Base-by-base conservation (phyloP, 148 eudicot species). In the Nepenthes gracilis region DNA sequence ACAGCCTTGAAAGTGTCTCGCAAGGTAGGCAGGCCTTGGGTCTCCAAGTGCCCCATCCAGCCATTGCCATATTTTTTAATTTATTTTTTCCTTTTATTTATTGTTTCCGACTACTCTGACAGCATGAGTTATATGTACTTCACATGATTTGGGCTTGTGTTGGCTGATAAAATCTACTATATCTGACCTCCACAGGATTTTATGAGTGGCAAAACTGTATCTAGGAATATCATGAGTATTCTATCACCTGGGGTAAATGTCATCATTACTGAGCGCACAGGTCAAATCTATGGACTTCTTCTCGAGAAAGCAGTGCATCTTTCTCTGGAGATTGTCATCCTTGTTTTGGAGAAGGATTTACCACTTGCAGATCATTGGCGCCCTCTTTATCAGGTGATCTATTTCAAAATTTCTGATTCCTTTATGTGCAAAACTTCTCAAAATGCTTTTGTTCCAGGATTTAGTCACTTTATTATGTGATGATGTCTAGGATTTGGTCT, bases 171-270 rank as follows among this genome's bases (percentile, higher is more conserved):
- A 49, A 49, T 49, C 3, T 2, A 5, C 6, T 49, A 12, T 10
- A 49, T 2, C 11, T 49, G 6, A 49, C 43, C 33, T 23, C 37
- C 32, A 73, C 89, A 94, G 99, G 99, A 94, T 71, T 89, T 94
- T 65, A 94, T 94, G 99, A 94, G 96, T 66, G 99, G 99, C 47
- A 94, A 83, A 80, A 78, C 87, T 52, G 79, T 83, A 47, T 94
- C 84, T 48, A 84, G 97, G 65, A 94, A 94, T 72, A 76, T 94
- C 53, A 82, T 94, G 92, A 71, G 84, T 65, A 94, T 89, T 74
- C 87, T 89, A 58, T 75, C 80, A 58, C 90, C 86, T 12, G 99
- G 99, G 38, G 97, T 89, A 45, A 87, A 86, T 69, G 70, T 74
- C 74, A 54, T 89, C 62, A 89, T 83, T 48, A 60, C 75, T 58